Evolutionary conservation across 129 eudicot genomes (phyloP).

Genomic region (Helichrysum umbraculigerum): DNA sequence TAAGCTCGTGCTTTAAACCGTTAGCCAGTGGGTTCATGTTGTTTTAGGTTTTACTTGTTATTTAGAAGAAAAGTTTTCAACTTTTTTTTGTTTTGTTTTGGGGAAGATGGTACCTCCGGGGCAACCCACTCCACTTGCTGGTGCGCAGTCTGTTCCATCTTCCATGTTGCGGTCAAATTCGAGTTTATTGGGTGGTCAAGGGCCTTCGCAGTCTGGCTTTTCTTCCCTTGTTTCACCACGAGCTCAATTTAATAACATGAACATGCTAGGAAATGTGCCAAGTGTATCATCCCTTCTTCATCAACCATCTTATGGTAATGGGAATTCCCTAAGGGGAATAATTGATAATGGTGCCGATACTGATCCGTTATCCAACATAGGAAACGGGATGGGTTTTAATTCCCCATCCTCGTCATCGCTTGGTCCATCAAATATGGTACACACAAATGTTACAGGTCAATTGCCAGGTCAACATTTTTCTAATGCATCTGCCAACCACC

Average conservation of each 20-base stretch:
- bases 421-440: constrained; percentile 46
- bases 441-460: constrained; percentile 53
- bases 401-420: constrained; percentile 63
- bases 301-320: constrained; percentile 66
- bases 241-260: constrained; percentile 74
- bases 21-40: constrained; percentile 31
- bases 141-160: constrained; percentile 71
- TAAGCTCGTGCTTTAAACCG: background rate
- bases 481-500: background rate
- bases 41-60: constrained; percentile 33
- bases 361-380: constrained; percentile 64
- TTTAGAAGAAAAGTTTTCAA: constrained; percentile 19
- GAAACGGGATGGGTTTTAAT: constrained; percentile 80
- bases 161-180: constrained; percentile 86
- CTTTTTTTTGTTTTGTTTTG: constrained; percentile 22
- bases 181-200: constrained; percentile 82
- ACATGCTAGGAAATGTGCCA: constrained; percentile 87
- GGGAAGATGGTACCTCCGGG: constrained; percentile 86
- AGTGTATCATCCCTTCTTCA: constrained; percentile 79
- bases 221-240: constrained; percentile 74
- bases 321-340: constrained; percentile 60
- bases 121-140: constrained; percentile 84
- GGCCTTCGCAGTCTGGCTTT: constrained; percentile 76
- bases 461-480: constrained; percentile 61
- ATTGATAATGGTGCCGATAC: constrained; percentile 70